Evolutionary conservation across 306 rosid genomes (phyloP), one percentile per base, ranked within the genome.

Genomic region (Quercus engelmannii): DNA sequence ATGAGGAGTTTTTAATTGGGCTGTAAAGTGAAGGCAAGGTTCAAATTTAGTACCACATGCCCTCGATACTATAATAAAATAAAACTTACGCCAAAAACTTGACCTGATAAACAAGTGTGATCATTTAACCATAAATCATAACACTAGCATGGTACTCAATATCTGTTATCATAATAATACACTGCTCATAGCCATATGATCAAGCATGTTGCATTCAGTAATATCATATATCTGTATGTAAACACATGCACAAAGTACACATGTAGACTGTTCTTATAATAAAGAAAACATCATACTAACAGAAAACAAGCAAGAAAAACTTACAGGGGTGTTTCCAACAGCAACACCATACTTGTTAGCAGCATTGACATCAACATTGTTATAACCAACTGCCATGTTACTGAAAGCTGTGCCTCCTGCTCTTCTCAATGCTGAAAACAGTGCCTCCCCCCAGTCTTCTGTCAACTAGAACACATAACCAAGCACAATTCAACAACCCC

Each of bases 321-420:
- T 85, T 74, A 89, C 93, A 46, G 98, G 98, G 76, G 98, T 94
- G 83, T 92, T 94, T 81, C 98, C 98, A 79, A 94, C 94, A 79
- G 98, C 97, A 88, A 94, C 88, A 76, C 97, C 97, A 33, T 92
- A 76, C 87, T 94, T 94, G 76, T 81, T 94, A 55, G 98, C 97
- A 86, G 97, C 98, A 78, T 85, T 74, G 71, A 93, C 96, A 89
- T 93, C 91, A 23, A 96, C 99, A 82, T 96, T 96, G 73, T 96
- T 96, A 72, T 96, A 96, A 69, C 99, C 99, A 85, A 96, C 99
- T 8, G 97, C 99, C 98, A 96, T 96, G 80, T 96, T 96, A 80
- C 99, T 93, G 82, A 96, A 93, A 77, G 97, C 98, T 75, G 88
- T 93, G 26, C 99, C 99, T 80, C 99, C 99, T 0, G 99, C 99